Evolutionary conservation across 1,284 basidiomycete species (phyloP).

Genomic region (Apiotrichum gamsii): DNA sequence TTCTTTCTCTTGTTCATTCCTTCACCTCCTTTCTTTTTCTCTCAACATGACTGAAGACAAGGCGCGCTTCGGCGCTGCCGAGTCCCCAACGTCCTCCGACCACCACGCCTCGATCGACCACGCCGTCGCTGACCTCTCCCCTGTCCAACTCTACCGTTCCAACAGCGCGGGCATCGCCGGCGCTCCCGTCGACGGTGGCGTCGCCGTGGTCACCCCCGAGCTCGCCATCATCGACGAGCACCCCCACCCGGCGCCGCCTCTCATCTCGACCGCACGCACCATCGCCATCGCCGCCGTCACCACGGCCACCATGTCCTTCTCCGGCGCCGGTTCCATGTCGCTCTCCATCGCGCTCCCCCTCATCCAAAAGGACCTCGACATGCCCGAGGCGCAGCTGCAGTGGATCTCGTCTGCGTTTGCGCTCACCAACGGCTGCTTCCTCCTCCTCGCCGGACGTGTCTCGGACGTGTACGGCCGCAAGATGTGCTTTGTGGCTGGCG

Average conservation of each 20-base stretch:
- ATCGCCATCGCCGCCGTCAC: slow-evolving; percentile 9
- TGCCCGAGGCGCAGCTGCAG: slow-evolving; percentile 51
- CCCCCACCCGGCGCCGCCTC: background rate
- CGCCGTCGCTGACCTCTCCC: too few relatives aligned
- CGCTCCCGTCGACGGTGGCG: background rate
- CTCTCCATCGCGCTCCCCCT: slow-evolving; percentile 58
- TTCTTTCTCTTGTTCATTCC: too few relatives aligned
- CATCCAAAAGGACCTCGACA: slow-evolving; percentile 54
- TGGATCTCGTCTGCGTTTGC: slow-evolving; percentile 61
- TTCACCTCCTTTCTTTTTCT: too few relatives aligned
- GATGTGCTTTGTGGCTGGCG: slow-evolving; percentile 56
- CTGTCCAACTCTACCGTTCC: background rate
- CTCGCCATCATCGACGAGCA: slow-evolving; percentile 5
- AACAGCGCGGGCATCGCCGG: slow-evolving; percentile 4
- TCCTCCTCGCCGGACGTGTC: slow-evolving; percentile 63
- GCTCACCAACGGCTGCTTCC: slow-evolving; percentile 58
- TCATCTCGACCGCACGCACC: slow-evolving; percentile 7
- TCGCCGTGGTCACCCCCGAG: slow-evolving; percentile 9
- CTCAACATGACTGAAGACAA: too few relatives aligned
- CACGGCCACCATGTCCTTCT: slow-evolving; percentile 15
- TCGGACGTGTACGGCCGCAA: slow-evolving; percentile 69
- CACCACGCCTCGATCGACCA: too few relatives aligned
- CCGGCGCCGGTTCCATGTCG: slow-evolving; percentile 19
- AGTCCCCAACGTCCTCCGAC: too few relatives aligned
- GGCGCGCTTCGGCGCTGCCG: too few relatives aligned